A percentile compares a stretch with the other conserved stretches of the same genome.
These are phyloP conservation scores for Uronychia binucleata DNA, from an alignment of 73 alveolate genomes.

Conservation along the genomic window DNA sequence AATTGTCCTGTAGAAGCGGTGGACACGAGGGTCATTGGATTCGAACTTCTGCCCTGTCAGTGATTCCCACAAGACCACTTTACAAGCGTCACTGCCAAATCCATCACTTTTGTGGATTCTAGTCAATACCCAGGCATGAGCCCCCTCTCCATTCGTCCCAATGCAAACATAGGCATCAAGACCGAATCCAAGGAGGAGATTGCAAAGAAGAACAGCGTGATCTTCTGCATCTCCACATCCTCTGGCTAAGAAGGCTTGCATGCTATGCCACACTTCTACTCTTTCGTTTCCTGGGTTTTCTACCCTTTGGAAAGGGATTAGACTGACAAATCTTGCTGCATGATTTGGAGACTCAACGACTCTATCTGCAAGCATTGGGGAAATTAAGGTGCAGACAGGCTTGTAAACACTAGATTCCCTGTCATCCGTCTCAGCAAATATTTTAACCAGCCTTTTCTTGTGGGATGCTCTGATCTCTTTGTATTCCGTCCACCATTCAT, in stretches of 20 bases:
- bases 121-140: constrained; percentile 82
- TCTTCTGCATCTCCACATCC: constrained; percentile 86
- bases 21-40: constrained; percentile 75
- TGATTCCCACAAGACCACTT: constrained; percentile 70
- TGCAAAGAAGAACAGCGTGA: constrained; percentile 73
- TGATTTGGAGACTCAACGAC: constrained; percentile 71
- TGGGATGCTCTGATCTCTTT: constrained; percentile 70
- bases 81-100: constrained; percentile 9
- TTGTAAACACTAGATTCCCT: constrained; percentile 67
- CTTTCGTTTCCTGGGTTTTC: constrained; percentile 72
- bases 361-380: constrained; percentile 65
- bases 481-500: constrained; percentile 79
- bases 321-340: constrained; percentile 76
- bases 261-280: constrained; percentile 76
- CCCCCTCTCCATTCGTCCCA: constrained; percentile 77
- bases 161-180: constrained; percentile 73
- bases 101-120: constrained; percentile 13
- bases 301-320: constrained; percentile 77
- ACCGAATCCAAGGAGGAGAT: constrained; percentile 77
- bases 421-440: constrained; percentile 80
- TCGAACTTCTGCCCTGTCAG: constrained; percentile 78
- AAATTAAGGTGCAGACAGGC: constrained; percentile 70
- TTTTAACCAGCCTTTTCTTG: constrained; percentile 67
- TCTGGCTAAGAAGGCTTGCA: constrained; percentile 63
- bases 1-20: constrained; percentile 69